Evolutionary conservation across 1,284 basidiomycete species (phyloP).

Genomic region (Coniferiporia weirii): DNA sequence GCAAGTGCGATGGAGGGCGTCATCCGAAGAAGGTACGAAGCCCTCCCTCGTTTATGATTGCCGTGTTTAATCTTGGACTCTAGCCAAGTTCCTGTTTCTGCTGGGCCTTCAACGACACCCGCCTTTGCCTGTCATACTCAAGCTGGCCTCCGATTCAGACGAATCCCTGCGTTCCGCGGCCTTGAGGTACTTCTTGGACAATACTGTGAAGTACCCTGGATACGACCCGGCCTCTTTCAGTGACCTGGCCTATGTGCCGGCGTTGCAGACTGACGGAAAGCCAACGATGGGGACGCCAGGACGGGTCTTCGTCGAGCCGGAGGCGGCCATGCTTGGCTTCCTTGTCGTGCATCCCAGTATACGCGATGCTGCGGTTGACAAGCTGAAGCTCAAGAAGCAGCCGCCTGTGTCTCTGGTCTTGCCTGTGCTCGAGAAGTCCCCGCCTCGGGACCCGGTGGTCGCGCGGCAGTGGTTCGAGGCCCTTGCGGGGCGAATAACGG

Average conservation of each 20-base stretch:
- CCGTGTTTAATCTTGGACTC: not conserved
- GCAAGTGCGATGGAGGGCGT: constrained; percentile 69
- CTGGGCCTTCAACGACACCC: constrained; percentile 78
- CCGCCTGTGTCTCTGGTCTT: constrained; percentile 69
- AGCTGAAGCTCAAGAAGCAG: constrained; percentile 72
- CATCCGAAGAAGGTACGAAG: constrained; percentile 75
- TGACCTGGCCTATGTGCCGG: constrained; percentile 77
- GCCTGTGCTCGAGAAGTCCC: constrained; percentile 53
- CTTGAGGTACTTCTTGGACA: constrained; percentile 75
- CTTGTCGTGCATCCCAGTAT: constrained; percentile 54
- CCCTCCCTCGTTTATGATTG: not conserved
- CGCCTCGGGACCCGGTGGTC: constrained; percentile 51
- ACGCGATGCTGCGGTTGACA: constrained; percentile 53
- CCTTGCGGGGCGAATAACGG: constrained; percentile 68
- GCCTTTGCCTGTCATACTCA: constrained; percentile 60
- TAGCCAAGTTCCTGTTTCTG: constrained; percentile 80
- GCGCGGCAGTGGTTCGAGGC: constrained; percentile 75
- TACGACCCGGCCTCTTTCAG: constrained; percentile 53
- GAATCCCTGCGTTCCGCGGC: constrained; percentile 46
- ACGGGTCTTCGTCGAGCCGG: constrained; percentile 71
- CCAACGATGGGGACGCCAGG: constrained; percentile 59
- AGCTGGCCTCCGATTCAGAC: constrained; percentile 58
- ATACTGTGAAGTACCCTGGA: constrained; percentile 59
- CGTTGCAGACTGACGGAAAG: constrained; percentile 45
- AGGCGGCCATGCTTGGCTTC: constrained; percentile 78